phyloP scores from a whole-genome alignment of 1,284 basidiomycete species.

The Sporisorium scitamineum region DNA sequence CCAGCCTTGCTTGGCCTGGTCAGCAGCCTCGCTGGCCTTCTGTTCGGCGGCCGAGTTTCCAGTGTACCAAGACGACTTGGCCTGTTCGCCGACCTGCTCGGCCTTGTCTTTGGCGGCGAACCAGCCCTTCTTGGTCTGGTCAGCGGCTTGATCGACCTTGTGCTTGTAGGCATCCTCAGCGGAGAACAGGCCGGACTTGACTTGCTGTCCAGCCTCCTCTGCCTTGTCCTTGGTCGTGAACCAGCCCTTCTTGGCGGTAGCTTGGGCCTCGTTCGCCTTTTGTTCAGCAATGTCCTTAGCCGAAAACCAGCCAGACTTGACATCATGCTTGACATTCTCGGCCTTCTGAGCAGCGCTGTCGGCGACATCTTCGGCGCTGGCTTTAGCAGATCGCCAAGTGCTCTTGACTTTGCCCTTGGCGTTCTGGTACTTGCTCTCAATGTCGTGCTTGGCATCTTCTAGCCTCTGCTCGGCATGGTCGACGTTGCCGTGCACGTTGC shows the following conservation, averaged over 20 bases:
- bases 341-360: constrained; percentile 29
- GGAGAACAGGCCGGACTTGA: constrained; percentile 20
- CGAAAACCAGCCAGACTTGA: constrained; percentile 42
- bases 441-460: constrained; percentile 28
- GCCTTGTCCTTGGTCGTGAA: constrained; percentile 39
- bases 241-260: constrained; percentile 34
- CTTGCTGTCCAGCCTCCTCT: constrained; percentile 28
- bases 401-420: constrained; percentile 39
- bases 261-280: constrained; percentile 29
- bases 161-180: constrained; percentile 30
- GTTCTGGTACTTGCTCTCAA: constrained; percentile 29
- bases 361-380: constrained; percentile 23
- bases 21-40: constrained; percentile 25
- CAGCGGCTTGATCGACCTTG: constrained; percentile 23
- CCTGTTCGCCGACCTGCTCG: constrained; percentile 10
- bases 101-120: constrained; percentile 30
- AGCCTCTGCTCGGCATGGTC: constrained; percentile 30
- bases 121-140: constrained; percentile 15
- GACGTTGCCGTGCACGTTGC: constrained; percentile 37
- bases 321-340: constrained; percentile 29
- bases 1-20: constrained; percentile 19
- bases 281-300: constrained; percentile 37
- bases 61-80: constrained; percentile 24
- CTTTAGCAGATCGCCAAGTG: constrained; percentile 33
- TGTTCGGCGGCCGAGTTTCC: constrained; percentile 20